Base-by-base conservation (phyloP, 2,329 filamentous ascomycete genomes). In the Zasmidium angulare region DNA sequence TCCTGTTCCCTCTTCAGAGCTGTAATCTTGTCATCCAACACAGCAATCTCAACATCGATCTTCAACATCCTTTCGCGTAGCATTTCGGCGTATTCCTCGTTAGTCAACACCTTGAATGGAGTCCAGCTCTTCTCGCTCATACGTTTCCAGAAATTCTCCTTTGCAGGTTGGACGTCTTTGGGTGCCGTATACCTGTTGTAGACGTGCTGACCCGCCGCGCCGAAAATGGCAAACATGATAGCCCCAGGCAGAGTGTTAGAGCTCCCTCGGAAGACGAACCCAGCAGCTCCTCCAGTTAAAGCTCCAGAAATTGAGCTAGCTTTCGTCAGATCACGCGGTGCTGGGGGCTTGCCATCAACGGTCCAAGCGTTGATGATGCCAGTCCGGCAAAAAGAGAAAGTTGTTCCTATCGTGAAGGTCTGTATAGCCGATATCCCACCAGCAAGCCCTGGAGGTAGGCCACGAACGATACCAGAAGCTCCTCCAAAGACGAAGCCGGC, bases 321-420 rank as follows among this genome's bases (percentile, higher is more conserved):
- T 69, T 83, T 85, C 19, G 85, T 77, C 60, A 84, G 86, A 60
- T 95, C 86, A 12, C 24, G 21, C 21, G 54, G 31, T 12, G 31
- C 76, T 74, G 53, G 62, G 43, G 23, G 21, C 29, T 59, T 53
- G 20, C 59, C 55, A 46, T 60, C 55, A 3, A 60, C 65, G 7
- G 63, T 68, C 68, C 68, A 72, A 50, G 70, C 68, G 58, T 70
- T 63, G 22, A 82, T 72, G 21, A 81, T 66, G 11, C 71, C 64
- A n/a, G 71, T 68, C 11, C 79, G 74, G 23, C 69, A 63, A 87
- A 89, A 87, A 82, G 87, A 93, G 72, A 88, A 97, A 17, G 85
- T 89, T 50, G 84, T 85, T 36, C 91, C 91, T 43, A 96, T 82
- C 46, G 85, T 82, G 74, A 91, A 91, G 85, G 90, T 96, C 76